Evolutionary conservation across 768 basidiomycete genomes (phyloP).

Genomic region (Psilocybe cyanescens): DNA sequence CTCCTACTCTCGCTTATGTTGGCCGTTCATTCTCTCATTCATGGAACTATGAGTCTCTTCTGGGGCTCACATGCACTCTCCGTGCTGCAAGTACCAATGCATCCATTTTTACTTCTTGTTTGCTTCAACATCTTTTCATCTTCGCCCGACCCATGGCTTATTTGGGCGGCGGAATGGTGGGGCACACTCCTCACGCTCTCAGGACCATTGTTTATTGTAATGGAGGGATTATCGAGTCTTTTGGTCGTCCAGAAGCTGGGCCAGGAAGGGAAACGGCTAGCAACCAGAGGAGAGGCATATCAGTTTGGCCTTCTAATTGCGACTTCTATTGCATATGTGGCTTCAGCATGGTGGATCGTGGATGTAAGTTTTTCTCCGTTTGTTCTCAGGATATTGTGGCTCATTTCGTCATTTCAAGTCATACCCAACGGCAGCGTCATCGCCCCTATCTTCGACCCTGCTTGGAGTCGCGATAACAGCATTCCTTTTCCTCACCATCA

Average conservation of each 20-base stretch:
- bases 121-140: slow-evolving; percentile 86
- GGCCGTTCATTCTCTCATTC: slow-evolving; percentile 76
- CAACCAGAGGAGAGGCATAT: slow-evolving; percentile 69
- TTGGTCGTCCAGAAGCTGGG: slow-evolving; percentile 83
- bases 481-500: slow-evolving; percentile 88
- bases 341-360: slow-evolving; percentile 87
- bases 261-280: slow-evolving; percentile 73
- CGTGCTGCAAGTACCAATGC: slow-evolving; percentile 84
- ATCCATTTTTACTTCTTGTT: slow-evolving; percentile 83
- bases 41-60: slow-evolving; percentile 76
- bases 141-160: slow-evolving; percentile 58
- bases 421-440: slow-evolving; percentile 81
- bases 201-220: slow-evolving; percentile 77
- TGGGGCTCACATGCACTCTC: slow-evolving; percentile 75
- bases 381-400: not conserved
- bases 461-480: slow-evolving; percentile 88
- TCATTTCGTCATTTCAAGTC: slow-evolving; percentile 46
- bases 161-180: slow-evolving; percentile 70
- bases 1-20: slow-evolving; percentile 81
- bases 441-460: slow-evolving; percentile 87
- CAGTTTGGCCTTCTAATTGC: slow-evolving; percentile 79
- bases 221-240: slow-evolving; percentile 86
- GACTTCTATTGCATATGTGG: slow-evolving; percentile 79
- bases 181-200: slow-evolving; percentile 69
- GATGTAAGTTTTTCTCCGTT: slow-evolving; percentile 49